A percentile compares a stretch with the other conserved stretches of the same genome.
Evolutionary conservation across 441 rosid genomes (phyloP).

Genomic region (Hura crepitans): DNA sequence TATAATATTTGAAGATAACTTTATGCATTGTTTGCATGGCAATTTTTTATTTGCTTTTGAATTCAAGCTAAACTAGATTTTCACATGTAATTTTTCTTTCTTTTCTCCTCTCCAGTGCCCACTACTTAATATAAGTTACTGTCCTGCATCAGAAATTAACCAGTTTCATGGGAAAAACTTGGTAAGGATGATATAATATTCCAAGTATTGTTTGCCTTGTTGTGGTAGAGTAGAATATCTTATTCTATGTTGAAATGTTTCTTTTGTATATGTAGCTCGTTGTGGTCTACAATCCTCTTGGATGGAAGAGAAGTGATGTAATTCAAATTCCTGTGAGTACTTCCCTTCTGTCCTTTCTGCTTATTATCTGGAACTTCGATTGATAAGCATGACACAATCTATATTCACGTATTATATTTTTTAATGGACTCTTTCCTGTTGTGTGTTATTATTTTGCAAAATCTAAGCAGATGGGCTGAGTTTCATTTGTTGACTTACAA

Average conservation of each 20-base stretch:
- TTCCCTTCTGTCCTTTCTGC: constrained; percentile 19
- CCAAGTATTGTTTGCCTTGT: constrained; percentile 14
- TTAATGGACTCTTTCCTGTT: neutral
- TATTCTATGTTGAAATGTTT: constrained; percentile 22
- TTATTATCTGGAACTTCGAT: constrained; percentile 13
- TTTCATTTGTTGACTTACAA: neutral
- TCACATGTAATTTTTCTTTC: constrained; percentile 15
- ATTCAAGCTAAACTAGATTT: constrained; percentile 13
- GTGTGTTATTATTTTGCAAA: neutral
- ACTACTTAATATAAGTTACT: constrained; percentile 91
- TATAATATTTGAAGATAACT: neutral
- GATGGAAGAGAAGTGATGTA: constrained; percentile 89
- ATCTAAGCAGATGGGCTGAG: constrained; percentile 11
- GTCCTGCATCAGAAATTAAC: constrained; percentile 77
- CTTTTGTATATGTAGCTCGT: constrained; percentile 43
- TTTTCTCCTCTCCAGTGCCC: constrained; percentile 55
- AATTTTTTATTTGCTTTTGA: constrained; percentile 9
- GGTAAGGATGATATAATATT: constrained; percentile 43
- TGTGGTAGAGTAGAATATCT: constrained; percentile 10
- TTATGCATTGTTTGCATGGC: neutral
- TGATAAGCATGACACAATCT: neutral
- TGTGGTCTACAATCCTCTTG: constrained; percentile 88
- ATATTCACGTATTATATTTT: neutral
- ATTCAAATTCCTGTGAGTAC: constrained; percentile 83
- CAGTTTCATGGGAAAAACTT: constrained; percentile 60